phyloP scores from a whole-genome alignment of 257 asterid genomes.

The Mentha longifolia region DNA sequence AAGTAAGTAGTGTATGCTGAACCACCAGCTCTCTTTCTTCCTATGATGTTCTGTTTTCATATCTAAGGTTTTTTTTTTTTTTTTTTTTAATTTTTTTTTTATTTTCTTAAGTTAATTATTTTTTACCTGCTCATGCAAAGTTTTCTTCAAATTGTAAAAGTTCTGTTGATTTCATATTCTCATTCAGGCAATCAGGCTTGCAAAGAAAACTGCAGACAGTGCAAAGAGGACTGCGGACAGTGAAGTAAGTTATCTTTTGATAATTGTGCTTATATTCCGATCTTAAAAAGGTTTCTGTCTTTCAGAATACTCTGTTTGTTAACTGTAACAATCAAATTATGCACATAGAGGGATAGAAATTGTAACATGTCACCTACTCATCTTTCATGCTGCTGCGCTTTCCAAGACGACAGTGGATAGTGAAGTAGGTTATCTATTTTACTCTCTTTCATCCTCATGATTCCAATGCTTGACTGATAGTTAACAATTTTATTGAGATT shows the following conservation, averaged over 20 bases:
- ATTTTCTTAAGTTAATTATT: too few relatives aligned
- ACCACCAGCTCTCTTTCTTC: slow-evolving; percentile 12
- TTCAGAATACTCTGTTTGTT: slow-evolving; percentile 11
- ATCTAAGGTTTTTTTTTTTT: neutral
- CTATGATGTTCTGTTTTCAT: neutral
- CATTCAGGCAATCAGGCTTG: slow-evolving; percentile 34
- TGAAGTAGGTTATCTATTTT: slow-evolving; percentile 39
- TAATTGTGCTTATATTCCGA: slow-evolving; percentile 19
- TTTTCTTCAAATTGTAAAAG: slow-evolving; percentile 16
- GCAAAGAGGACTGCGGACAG: slow-evolving; percentile 38
- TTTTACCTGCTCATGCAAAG: neutral
- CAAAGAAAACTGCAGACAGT: slow-evolving; percentile 34
- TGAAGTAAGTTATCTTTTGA: slow-evolving; percentile 40
- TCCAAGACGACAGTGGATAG: slow-evolving; percentile 33
- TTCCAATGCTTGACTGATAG: slow-evolving; percentile 11
- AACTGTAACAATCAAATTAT: neutral
- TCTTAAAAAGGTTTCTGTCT: neutral
- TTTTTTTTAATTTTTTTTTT: too few relatives aligned
- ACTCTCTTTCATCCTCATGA: slow-evolving; percentile 9
- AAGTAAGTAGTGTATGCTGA: slow-evolving; percentile 46
- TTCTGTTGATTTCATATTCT: slow-evolving; percentile 27
- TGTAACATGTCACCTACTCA: slow-evolving; percentile 9
- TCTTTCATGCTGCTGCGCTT: slow-evolving; percentile 40
- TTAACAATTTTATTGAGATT: slow-evolving; percentile 2
- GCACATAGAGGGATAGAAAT: slow-evolving; percentile 2